Conservation (phyloP, 2,329 filamentous ascomycete genomes). For the Talaromyces pinophilus region DNA sequence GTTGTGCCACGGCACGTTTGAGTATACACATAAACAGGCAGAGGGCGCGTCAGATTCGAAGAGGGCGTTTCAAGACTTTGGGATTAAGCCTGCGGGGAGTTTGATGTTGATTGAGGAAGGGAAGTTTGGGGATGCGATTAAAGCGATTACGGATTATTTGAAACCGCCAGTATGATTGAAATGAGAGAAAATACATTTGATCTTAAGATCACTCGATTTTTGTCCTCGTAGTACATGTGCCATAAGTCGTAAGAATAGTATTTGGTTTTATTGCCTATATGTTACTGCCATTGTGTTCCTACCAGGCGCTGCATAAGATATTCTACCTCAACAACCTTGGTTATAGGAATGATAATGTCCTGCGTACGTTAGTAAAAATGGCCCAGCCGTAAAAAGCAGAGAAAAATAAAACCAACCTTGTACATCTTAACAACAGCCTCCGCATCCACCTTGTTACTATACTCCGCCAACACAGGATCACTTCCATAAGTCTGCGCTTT, state of each 20-base stretch:
- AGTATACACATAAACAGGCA: constrained; percentile 75
- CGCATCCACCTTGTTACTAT: constrained; percentile 75
- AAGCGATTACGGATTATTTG: constrained; percentile 74
- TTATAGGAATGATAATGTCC: constrained; percentile 88
- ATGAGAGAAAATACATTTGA: background rate
- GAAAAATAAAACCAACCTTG: constrained; percentile 46
- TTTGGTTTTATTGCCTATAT: background rate
- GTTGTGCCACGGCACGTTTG: constrained; percentile 67
- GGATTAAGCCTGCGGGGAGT: constrained; percentile 79
- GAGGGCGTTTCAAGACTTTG: constrained; percentile 89
- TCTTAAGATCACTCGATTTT: background rate
- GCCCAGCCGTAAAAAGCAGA: no score
- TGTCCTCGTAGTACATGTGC: background rate
- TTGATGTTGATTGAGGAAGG: constrained; percentile 81
- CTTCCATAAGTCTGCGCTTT: constrained; percentile 94
- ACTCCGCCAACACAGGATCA: constrained; percentile 68
- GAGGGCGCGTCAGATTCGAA: constrained; percentile 86
- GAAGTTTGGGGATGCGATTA: constrained; percentile 74
- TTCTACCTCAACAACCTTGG: constrained; percentile 97
- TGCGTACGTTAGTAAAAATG: constrained; percentile 23
- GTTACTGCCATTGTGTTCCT: constrained; percentile 51
- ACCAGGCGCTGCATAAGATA: constrained; percentile 91
- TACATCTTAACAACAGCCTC: constrained; percentile 92
- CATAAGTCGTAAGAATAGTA: constrained; percentile 4
- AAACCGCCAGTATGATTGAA: constrained; percentile 48